Base-by-base conservation (phyloP, 495 filamentous ascomycete species). In the Oleoguttula mirabilis region DNA sequence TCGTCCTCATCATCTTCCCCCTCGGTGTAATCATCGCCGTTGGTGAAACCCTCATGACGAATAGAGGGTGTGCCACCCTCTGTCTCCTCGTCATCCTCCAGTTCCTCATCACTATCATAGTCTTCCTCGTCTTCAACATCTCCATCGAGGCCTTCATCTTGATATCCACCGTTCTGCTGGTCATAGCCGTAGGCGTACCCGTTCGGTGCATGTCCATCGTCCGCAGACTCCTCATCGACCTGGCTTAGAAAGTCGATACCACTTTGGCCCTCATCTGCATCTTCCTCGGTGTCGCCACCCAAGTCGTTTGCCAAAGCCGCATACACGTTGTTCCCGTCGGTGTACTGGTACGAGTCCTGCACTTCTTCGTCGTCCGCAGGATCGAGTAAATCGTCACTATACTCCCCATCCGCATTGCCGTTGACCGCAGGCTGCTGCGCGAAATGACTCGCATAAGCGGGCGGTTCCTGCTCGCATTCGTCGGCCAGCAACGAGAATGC, bases 91-190 rank as follows among this genome's bases (percentile, higher is more conserved):
- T 48, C 40, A 19, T 23, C 43, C 2, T 47, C 43, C 3, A 36
- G 38, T 15, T 50, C 35, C 17, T 27, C 38, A 12, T 46, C 44
- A 22, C 22, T 20, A 11, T 53, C 35, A 12, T 39, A 43, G 16
- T 36, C 41, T n/a, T 55, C 55, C 10, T 46, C 52, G 14, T 52
- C 39, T 14, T 53, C 45, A n/a, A n/a, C n/a, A n/a, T 28, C 25
- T 7, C 25, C 25, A 28, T 28, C 25, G n/a, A n/a, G n/a, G n/a
- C n/a, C n/a, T n/a, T n/a, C n/a, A n/a, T n/a, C n/a, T n/a, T n/a
- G n/a, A n/a, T n/a, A n/a, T n/a, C n/a, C n/a, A n/a, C n/a, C n/a
- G n/a, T n/a, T n/a, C n/a, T n/a, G n/a, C n/a, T n/a, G n/a, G n/a
- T n/a, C n/a, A n/a, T n/a, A n/a, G n/a, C n/a, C n/a, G n/a, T n/a